Base-by-base conservation (phyloP, 495 filamentous ascomycete species). In the Pseudevernia furfuracea region DNA sequence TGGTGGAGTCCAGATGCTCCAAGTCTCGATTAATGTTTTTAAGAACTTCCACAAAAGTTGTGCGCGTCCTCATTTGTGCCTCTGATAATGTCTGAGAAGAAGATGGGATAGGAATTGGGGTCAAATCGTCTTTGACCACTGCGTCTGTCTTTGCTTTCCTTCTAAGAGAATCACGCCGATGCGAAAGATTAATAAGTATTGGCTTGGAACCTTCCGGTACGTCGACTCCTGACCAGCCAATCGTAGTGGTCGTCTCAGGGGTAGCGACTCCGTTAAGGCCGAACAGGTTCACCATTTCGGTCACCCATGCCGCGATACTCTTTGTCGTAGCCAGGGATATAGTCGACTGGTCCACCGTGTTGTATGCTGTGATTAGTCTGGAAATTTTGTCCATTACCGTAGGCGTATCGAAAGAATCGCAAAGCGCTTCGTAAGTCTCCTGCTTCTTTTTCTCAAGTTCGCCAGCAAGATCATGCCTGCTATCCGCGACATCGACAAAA, bases 401-500 rank as follows among this genome's bases (percentile, higher is more conserved):
- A 15, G 87, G 82, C 1, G 94, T 98, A 70, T 97, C 84, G 76
- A 98, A 97, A 0, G 91, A 96, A 75, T 97, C 91, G 73, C 81
- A 83, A 19, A 98, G 80, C 0, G 87, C 87, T 17, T 79, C 75
- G 62, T 90, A 73, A 11, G 92, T 77, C 1, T 86, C 81, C 15
- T 74, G 72, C 74, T 94, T 85, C 9, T 88, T 81, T 41, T 83
- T 76, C 48, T 86, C 81, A 11, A 96, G 77, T 39, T 76, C 76
- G 15, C 74, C 70, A 25, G 61, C 67, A 14, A 83, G 68, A 5
- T 23, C 34, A 10, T 62, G 49, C 36, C 23, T 48, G 25, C 32
- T 23, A 14, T 28, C 21, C 12, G 11, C 34, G 34, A n/a, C 21
- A 44, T 44, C 32, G 60, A 38, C 62, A 61, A 46, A 25, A 32